phyloP scores from a whole-genome alignment of 2,329 filamentous ascomycete species.

The Ophiostoma sp. region DNA sequence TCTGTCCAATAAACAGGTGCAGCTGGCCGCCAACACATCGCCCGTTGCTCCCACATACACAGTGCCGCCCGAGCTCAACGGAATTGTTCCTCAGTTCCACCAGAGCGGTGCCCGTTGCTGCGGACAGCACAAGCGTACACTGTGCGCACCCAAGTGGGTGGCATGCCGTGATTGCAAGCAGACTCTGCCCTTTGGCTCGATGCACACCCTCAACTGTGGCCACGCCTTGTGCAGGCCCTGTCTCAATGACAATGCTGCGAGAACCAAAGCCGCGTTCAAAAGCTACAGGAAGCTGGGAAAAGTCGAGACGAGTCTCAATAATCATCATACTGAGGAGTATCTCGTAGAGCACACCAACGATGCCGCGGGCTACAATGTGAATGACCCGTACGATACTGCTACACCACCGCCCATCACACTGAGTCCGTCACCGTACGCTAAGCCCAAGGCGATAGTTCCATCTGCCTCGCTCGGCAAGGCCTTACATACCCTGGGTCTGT shows the following conservation, averaged over 20 bases:
- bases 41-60: neutral
- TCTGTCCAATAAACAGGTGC: neutral
- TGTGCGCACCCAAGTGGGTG: neutral
- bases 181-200: neutral
- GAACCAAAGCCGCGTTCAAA: neutral
- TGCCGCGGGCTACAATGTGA: too few species aligned
- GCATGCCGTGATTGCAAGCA: conserved; percentile 19
- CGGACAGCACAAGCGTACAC: conserved; percentile 3
- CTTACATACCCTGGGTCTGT: neutral
- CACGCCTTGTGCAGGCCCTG: conserved; percentile 24
- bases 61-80: neutral
- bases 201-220: conserved; percentile 23
- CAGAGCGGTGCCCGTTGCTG: conserved; percentile 2
- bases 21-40: neutral
- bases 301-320: too few species aligned
- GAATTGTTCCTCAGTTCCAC: neutral
- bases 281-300: too few species aligned
- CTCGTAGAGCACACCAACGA: too few species aligned
- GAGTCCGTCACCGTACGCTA: neutral
- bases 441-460: neutral
- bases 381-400: too few species aligned
- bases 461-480: neutral
- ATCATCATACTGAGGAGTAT: too few species aligned
- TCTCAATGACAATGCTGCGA: conserved; percentile 13
- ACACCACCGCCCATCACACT: neutral